These are phyloP conservation scores for Amphibolis antarctica DNA, from an alignment of 106 monocot species.

Conservation along the genomic window DNA sequence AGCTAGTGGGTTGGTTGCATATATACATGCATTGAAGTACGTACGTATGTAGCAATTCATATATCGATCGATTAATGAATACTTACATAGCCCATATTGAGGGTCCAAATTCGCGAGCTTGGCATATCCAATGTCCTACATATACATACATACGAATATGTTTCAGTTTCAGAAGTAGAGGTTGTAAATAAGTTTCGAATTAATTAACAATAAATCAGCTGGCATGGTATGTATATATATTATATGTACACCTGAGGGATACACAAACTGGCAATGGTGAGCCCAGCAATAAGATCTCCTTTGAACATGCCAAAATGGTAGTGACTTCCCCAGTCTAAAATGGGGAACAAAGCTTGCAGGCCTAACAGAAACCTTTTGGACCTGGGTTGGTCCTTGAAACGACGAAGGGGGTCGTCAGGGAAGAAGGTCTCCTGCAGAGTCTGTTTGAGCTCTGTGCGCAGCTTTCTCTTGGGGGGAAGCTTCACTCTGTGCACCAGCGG, in stretches of 20 bases:
- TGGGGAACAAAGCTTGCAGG: conserved; percentile 54
- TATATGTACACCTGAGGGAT: conserved; percentile 69
- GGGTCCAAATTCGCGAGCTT: conserved; percentile 49
- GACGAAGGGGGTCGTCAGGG: conserved; percentile 65
- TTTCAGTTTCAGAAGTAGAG: too few species aligned
- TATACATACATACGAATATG: too few species aligned
- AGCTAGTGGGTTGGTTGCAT: too few species aligned
- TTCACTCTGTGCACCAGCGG: conserved; percentile 44
- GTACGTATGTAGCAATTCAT: too few species aligned
- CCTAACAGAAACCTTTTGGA: conserved; percentile 47
- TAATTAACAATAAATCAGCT: too few species aligned
- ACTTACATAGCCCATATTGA: conserved; percentile 60
- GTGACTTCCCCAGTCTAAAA: conserved; percentile 57
- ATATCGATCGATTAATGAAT: neutral
- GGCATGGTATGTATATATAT: too few species aligned
- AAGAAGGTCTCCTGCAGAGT: conserved; percentile 77
- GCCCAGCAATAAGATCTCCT: conserved; percentile 76
- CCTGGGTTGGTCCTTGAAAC: conserved; percentile 58
- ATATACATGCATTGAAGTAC: too few species aligned
- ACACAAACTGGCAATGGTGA: conserved; percentile 91
- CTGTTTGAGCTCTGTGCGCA: conserved; percentile 31
- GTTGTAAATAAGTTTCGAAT: too few species aligned
- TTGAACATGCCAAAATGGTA: conserved; percentile 57
- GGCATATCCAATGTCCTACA: conserved; percentile 62
- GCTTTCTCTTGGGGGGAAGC: conserved; percentile 35